Base-by-base conservation (phyloP, 1,284 basidiomycete species). In the Caloboletus inedulis region DNA sequence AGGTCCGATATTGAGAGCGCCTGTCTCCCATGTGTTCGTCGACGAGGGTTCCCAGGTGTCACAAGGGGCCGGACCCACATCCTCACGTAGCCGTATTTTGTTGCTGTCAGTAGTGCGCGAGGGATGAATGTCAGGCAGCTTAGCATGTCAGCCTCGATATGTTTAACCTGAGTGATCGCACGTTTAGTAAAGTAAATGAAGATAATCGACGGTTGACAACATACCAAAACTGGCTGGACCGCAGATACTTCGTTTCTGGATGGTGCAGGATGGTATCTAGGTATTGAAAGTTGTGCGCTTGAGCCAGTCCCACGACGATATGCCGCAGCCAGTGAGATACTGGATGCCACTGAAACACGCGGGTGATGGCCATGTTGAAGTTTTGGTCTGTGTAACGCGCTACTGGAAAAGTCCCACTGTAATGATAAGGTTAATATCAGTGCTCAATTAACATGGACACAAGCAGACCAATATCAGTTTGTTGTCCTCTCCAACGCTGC, bases 401-500 rank as follows among this genome's bases (percentile, higher is more conserved):
- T 81, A 64, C 85, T 88, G 2, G 89, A 92, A 61, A 96, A 93
- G 68, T 97, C 94, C 94, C 94, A 96, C 87, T 92, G 54, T 21
- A 30, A 43, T 12, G 41, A 21, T 25, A n/a, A 49, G 6, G 52
- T 39, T 18, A 43, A 43, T 10, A 51, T 46, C 23, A 30, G 41
- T 35, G 27, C 4, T 25, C 31, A 25, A 19, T 29, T 36, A 29
- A 43, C 18, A 44, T 30, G 21, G 23, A 48, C 34, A 49, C 39
- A 47, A 41, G 69, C 80, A 49, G 54, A 92, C 91, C 60, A 97
- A 68, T 44, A 96, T 89, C 7, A 97, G 68, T 67, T 94, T 94
- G 68, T 94, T 95, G 65, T 98, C 94, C 69, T 97, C 94, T 27
- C 93, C 94, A 1, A 96, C 91, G 61, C 89, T 93, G 2, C 89